Conservation (phyloP, 2,329 filamentous ascomycete genomes). For the Fusarium veterinarium region DNA sequence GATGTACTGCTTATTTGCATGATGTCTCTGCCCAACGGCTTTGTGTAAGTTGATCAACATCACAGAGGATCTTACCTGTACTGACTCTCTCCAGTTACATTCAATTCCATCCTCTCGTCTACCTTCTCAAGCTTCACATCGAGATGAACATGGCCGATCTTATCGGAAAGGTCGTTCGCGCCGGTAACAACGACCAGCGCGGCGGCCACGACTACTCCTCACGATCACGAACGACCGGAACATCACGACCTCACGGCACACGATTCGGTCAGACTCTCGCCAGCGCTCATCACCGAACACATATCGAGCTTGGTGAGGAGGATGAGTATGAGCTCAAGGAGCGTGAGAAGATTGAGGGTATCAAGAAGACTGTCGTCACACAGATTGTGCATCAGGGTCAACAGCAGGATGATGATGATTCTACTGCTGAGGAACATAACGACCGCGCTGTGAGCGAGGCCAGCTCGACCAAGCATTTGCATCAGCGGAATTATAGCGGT, state of each 20-base stretch:
- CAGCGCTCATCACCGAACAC: constrained; percentile 36
- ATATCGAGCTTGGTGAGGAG: constrained; percentile 45
- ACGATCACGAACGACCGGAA: constrained; percentile 27
- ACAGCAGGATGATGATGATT: constrained; percentile 22
- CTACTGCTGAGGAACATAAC: constrained; percentile 35
- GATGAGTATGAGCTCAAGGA: constrained; percentile 41
- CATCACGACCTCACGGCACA: constrained; percentile 18
- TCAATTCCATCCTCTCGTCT: constrained; percentile 46
- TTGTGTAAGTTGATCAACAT: constrained; percentile 33
- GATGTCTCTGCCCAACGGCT: constrained; percentile 46
- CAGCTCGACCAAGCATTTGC: constrained; percentile 40
- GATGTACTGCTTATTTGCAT: constrained; percentile 45
- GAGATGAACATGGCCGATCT: constrained; percentile 48
- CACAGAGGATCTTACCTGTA: no score
- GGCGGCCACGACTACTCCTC: constrained; percentile 36
- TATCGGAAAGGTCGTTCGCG: constrained; percentile 44
- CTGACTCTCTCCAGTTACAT: constrained; percentile 33
- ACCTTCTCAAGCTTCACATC: constrained; percentile 45
- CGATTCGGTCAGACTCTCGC: constrained; percentile 35
- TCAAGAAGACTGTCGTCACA: constrained; percentile 43
- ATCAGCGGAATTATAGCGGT: constrained; percentile 22
- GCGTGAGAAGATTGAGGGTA: constrained; percentile 41
- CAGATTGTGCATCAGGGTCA: constrained; percentile 21
- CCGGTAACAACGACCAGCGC: constrained; percentile 34
- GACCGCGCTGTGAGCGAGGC: constrained; percentile 41